Base-by-base conservation (phyloP, 2,329 filamentous ascomycete species). In the Amphichorda felina region DNA sequence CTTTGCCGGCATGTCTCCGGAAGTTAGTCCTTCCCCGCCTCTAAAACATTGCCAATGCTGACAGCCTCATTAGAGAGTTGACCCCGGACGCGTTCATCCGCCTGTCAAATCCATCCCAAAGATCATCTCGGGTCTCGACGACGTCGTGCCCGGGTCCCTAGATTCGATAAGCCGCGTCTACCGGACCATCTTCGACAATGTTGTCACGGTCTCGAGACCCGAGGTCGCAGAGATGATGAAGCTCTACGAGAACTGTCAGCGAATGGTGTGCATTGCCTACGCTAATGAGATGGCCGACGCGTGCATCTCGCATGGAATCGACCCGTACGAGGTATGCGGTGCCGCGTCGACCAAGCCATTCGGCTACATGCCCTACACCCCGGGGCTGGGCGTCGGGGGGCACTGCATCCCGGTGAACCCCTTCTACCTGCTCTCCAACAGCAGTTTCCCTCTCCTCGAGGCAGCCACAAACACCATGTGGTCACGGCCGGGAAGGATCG, bases 171-270 rank as follows among this genome's bases (percentile, higher is more conserved):
- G 47, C 6, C 43, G 48, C 6, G 47, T 72, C 4, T 73, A 73
- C 46, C 52, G 53, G 3, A 45, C 49, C n/a, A 64, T 61, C 2
- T 72, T 71, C 41, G 54, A 68, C 34, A 47, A 50, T 0, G 53
- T 72, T 5, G 55, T 72, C 6, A 56, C 62, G 0, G 68, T 72
- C 21, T 66, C 64, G 9, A 52, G 50, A 21, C 68, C 69, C 2
- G 70, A 74, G 43, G 67, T 71, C 2, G 70, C 70, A 2, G 70
- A 73, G 48, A 72, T 73, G 66, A 68, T 62, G 41, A 74, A 74
- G 50, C 51, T 74, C 10, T 74, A 71, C 44, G 69, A 73, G 40
- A 74, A 73, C 45, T 74, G 70, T 45, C 67, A 72, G 45, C 58
- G 69, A 2, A 72, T 70, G 63, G 53, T 73, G 10, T 60, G 59